phyloP scores from a whole-genome alignment of 257 asterid species.

The Oldenlandia corymbosa region DNA sequence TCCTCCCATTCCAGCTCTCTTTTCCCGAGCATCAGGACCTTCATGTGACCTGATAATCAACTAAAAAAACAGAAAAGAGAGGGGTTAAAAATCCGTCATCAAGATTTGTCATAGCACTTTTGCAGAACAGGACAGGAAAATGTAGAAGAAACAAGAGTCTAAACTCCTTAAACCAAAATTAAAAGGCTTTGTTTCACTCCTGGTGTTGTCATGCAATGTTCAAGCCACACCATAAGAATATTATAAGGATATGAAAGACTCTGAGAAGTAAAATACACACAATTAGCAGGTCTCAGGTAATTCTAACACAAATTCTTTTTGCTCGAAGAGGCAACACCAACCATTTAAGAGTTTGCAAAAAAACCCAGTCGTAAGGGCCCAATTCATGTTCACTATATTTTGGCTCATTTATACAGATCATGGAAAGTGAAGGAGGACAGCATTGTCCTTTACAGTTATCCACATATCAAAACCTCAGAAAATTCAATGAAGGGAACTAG shows the following conservation, averaged over 20 bases:
- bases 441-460: too few species aligned
- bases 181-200: neutral
- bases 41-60: constrained; percentile 95
- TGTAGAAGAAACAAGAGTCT: neutral
- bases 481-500: too few species aligned
- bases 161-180: neutral
- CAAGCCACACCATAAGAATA: neutral
- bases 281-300: neutral
- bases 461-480: too few species aligned
- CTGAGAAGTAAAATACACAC: neutral
- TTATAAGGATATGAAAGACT: neutral
- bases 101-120: constrained; percentile 6
- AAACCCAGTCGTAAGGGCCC: too few species aligned
- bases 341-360: too few species aligned
- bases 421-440: too few species aligned
- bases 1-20: constrained; percentile 65
- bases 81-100: constrained; percentile 22
- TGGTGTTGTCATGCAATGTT: too few species aligned
- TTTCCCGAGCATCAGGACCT: constrained; percentile 99
- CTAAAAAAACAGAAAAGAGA: constrained; percentile 38
- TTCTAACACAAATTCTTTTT: neutral
- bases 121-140: neutral
- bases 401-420: too few species aligned
- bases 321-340: neutral
- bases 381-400: too few species aligned